Evolutionary conservation across 176 grass and related monocot genomes (phyloP), one percentile per base, ranked within the genome.

Genomic region (Olyra latifolia): DNA sequence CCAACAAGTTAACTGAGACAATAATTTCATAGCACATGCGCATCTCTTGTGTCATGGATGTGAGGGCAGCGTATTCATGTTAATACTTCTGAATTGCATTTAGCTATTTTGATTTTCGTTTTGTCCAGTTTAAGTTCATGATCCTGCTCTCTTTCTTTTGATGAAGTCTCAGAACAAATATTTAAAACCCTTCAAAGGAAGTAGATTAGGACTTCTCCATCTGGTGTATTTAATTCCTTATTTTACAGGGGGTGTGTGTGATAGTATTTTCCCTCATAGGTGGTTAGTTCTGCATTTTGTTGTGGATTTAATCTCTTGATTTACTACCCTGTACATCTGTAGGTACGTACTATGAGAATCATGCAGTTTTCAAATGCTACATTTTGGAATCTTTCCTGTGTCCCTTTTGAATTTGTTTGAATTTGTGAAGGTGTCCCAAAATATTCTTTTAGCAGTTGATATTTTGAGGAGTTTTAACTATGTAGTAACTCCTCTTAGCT

Each of bases 391-490:
- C 4, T 71, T 85, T 48, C 25, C 10, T 10, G 29, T 53, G 19
- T 6, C 42, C 41, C 27, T 78, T 74, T 62, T 62, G 53, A 28
- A 62, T 41, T 64, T 30, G 27, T 74, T 62, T 62, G 53, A 28
- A 62, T 41, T 64, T 30, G 27, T 62, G 40, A 70, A 85, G 83
- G 64, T 62, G 62, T 32, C 29, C 10, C 7, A 13, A 85, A 76
- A 52, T 41, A 40, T 61, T 25, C 67, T 77, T 50, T 61, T 10
- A 35, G 3, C 4, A 28, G 64, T n/a, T 41, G 19, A 6, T 24
- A 45, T 75, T 30, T 32, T 17, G 14, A 6, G 15, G 47, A 35
- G 12, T 81, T 81, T 61, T 82, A 19, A 14, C 6, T 8, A 50
- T 50, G 13, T 50, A 41, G 3, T 48, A 27, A 29, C 13, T 40